Conservation (phyloP, 2,329 filamentous ascomycete species). For the Botrytis paeoniae region DNA sequence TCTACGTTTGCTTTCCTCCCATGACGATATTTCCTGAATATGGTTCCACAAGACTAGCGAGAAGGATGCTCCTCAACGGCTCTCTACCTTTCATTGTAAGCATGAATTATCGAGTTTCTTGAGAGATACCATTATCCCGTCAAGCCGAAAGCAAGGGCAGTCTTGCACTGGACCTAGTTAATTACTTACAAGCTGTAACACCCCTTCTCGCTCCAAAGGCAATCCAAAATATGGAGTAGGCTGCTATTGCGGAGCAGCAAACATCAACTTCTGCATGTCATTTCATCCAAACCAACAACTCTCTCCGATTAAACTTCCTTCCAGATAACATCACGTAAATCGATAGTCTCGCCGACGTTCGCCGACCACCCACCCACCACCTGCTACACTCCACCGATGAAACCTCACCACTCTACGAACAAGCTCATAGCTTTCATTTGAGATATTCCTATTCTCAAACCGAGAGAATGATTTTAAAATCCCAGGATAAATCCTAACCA, state of each 20-base stretch:
- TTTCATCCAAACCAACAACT: too few species aligned
- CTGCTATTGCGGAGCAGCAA: too few species aligned
- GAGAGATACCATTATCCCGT: background rate
- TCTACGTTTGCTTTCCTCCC: conserved; percentile 19
- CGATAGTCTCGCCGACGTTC: background rate
- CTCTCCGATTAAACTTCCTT: too few species aligned
- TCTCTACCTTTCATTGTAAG: background rate
- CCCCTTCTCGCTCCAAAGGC: background rate
- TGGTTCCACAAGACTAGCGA: background rate
- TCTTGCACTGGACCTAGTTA: background rate
- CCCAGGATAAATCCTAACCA: background rate
- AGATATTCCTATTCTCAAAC: background rate
- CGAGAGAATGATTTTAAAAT: too few species aligned
- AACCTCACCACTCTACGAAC: background rate
- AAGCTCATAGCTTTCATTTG: background rate
- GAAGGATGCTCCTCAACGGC: background rate
- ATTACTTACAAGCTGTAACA: background rate
- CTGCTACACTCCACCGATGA: background rate
- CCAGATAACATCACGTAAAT: too few species aligned
- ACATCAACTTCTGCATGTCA: too few species aligned
- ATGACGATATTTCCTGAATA: background rate
- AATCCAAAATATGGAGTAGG: too few species aligned
- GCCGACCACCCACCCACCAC: background rate
- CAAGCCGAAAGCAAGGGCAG: background rate
- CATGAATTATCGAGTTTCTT: background rate